phyloP scores from a whole-genome alignment of 305 asterid species.

The Fraxinus baroniana region DNA sequence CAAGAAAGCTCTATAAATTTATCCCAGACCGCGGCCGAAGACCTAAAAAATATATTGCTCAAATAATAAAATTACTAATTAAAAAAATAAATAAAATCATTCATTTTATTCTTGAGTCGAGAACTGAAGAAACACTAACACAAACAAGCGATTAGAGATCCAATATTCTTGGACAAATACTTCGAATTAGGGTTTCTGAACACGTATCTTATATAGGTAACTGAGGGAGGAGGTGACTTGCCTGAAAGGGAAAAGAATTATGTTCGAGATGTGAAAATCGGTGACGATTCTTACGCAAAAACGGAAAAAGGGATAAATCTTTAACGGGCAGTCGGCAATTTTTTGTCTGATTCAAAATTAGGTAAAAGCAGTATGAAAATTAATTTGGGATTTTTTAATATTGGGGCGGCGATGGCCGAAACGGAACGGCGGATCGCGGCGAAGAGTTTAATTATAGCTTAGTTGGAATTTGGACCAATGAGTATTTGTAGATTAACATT shows the following conservation, averaged over 20 bases:
- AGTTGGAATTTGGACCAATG: not conserved
- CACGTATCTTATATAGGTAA: not conserved
- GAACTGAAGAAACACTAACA: not conserved
- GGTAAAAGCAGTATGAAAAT: not conserved
- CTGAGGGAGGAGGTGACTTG: constrained; percentile 16
- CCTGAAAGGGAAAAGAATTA: constrained; percentile 23
- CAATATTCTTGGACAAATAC: constrained; percentile 1
- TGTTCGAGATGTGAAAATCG: not conserved
- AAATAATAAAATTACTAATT: not conserved
- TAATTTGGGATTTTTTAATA: not conserved
- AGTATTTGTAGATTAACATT: not conserved
- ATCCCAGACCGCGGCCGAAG: not conserved
- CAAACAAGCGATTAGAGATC: constrained; percentile 19
- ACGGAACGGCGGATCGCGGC: not conserved
- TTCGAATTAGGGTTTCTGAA: constrained; percentile 19
- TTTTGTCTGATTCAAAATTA: constrained; percentile 14
- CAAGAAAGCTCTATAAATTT: not conserved
- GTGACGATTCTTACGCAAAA: not conserved
- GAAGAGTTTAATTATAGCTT: constrained; percentile 1
- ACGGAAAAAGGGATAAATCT: not conserved
- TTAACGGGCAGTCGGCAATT: not conserved
- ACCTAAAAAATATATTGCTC: constrained; percentile 1
- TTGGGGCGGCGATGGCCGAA: constrained; percentile 6
- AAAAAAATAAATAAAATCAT: not conserved
- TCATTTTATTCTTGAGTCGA: constrained; percentile 7